Conservation (phyloP, 192 early-diverging fungal genomes). For the Chytriomyces sp. region DNA sequence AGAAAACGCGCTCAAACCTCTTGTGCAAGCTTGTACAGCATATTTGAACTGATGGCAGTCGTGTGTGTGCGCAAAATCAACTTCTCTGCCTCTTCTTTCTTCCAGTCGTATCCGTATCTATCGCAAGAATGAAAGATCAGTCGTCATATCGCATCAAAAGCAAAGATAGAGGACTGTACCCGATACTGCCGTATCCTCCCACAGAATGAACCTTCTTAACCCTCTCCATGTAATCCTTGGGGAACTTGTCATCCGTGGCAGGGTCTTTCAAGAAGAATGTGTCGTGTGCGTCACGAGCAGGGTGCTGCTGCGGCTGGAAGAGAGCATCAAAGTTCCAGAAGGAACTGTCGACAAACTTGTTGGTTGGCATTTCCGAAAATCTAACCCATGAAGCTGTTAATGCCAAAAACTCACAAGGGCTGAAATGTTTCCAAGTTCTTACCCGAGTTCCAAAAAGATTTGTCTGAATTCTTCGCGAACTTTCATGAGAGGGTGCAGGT, state of each 20-base stretch:
- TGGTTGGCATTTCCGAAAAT: slow-evolving; percentile 99
- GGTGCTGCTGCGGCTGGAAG: slow-evolving; percentile 99
- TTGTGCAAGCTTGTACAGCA: slow-evolving; percentile 93
- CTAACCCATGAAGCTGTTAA: slow-evolving; percentile 26
- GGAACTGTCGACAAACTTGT: slow-evolving; percentile 93
- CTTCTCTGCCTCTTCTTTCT: slow-evolving; percentile 88
- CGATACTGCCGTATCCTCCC: slow-evolving; percentile 95
- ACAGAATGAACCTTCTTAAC: slow-evolving; percentile 91
- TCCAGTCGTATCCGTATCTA: slow-evolving; percentile 89
- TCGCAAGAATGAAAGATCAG: background rate
- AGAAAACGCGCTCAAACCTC: slow-evolving; percentile 31
- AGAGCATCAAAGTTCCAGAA: slow-evolving; percentile 99
- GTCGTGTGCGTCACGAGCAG: slow-evolving; percentile 72
- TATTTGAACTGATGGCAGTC: slow-evolving; percentile 87
- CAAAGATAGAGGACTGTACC: slow-evolving; percentile 41
- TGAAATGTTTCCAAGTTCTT: slow-evolving; percentile 20
- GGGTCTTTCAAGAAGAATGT: slow-evolving; percentile 70
- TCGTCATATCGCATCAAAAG: background rate
- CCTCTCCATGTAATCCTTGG: slow-evolving; percentile 84
- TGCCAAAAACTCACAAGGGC: background rate
- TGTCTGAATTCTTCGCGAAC: slow-evolving; percentile 98
- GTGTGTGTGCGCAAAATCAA: slow-evolving; percentile 96
- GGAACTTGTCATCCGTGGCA: slow-evolving; percentile 74
- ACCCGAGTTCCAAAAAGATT: slow-evolving; percentile 99
- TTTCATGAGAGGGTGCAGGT: slow-evolving; percentile 98